A percentile compares a stretch with the other conserved stretches of the same genome.
Conservation (phyloP, 768 basidiomycete genomes). For the Mycena galericulata region DNA sequence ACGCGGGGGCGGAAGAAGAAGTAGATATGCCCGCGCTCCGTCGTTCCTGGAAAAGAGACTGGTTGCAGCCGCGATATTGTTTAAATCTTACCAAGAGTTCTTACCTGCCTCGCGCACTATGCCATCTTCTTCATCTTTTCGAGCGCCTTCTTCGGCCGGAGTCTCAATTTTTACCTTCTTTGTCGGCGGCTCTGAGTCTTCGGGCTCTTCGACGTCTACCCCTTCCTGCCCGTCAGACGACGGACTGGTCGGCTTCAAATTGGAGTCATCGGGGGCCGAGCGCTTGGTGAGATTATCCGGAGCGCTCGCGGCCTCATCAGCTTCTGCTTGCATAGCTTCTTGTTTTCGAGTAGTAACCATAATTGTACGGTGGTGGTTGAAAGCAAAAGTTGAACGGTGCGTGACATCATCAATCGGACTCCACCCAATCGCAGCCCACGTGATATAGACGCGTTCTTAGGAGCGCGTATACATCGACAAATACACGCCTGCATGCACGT, state of each 20-base stretch:
- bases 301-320: constrained; percentile 16
- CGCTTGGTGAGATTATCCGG: constrained; percentile 22
- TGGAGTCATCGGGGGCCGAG: constrained; percentile 24
- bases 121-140: constrained; percentile 11
- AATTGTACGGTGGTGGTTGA: not conserved
- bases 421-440: no score
- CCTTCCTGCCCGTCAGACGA: constrained; percentile 13
- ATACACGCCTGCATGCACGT: no score
- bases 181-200: constrained; percentile 32
- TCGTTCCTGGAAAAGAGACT: constrained; percentile 52
- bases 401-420: not conserved
- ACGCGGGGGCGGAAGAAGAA: constrained; percentile 75
- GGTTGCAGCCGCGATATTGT: not conserved
- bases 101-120: constrained; percentile 36
- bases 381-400: not conserved
- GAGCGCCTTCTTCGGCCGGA: constrained; percentile 25
- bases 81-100: not conserved
- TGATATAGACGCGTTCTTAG: no score
- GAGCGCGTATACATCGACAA: no score
- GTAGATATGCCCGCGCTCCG: constrained; percentile 71
- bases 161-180: constrained; percentile 44
- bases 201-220: constrained; percentile 9
- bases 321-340: constrained; percentile 23
- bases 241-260: constrained; percentile 15
- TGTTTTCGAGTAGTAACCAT: constrained; percentile 53